Evolutionary conservation across 2,329 filamentous ascomycete genomes (phyloP).

Genomic region (Daldinia sp.): DNA sequence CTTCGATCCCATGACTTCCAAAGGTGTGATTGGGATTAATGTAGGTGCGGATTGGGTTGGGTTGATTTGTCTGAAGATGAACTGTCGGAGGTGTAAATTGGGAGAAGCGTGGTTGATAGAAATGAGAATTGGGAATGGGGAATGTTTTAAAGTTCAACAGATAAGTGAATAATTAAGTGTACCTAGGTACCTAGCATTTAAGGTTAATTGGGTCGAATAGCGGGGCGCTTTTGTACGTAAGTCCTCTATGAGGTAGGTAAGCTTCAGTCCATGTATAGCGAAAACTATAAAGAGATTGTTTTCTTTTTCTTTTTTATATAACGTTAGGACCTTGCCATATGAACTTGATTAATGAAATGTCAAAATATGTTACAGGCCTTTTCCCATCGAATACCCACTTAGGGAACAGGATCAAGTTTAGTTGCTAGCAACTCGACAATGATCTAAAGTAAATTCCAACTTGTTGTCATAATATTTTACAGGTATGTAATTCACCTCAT

Average conservation of each 20-base stretch:
- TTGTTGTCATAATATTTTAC: background rate
- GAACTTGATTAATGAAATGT: background rate
- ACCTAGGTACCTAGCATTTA: background rate
- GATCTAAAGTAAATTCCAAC: background rate
- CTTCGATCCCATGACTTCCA: slow-evolving; percentile 41
- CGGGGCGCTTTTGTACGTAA: background rate
- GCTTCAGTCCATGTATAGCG: background rate
- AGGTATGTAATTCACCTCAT: background rate
- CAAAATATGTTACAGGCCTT: too few species aligned
- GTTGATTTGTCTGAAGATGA: background rate
- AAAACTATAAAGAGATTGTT: background rate
- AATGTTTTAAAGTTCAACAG: background rate
- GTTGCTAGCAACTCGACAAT: background rate
- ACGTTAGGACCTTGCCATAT: background rate
- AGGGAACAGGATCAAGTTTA: background rate
- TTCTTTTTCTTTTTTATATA: background rate
- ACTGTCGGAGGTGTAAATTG: background rate
- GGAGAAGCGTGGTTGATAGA: background rate
- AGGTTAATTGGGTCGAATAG: background rate
- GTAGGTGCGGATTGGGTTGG: background rate
- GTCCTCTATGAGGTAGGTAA: slow-evolving; percentile 3
- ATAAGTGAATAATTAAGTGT: background rate
- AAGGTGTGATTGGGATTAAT: background rate
- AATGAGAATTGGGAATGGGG: background rate
- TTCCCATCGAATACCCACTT: background rate